Percentiles rank a stretch among this genome's conserved stretches.
phyloP scores from a whole-genome alignment of 805 yeast genomes.

The Yarrowia phangngaensis region DNA sequence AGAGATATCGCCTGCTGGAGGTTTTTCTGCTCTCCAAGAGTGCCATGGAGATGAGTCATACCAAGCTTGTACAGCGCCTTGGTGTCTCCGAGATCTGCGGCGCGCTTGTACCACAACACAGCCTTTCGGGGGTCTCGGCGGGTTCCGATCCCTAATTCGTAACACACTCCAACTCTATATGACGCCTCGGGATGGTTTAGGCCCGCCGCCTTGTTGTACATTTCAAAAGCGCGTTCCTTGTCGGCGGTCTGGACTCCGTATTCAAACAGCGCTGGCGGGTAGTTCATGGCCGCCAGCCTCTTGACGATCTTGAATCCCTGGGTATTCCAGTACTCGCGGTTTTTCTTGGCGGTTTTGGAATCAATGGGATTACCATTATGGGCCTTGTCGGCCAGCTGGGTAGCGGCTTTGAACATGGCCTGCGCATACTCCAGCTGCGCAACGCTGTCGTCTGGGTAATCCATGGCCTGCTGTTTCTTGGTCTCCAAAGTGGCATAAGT shows the following conservation, averaged over 20 bases:
- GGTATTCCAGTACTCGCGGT: conserved; percentile 52
- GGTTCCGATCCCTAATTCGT: conserved; percentile 62
- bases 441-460: neutral
- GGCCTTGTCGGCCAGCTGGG: conserved; percentile 30
- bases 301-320: conserved; percentile 60
- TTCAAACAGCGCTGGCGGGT: conserved; percentile 56
- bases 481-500: conserved; percentile 9
- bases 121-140: conserved; percentile 47
- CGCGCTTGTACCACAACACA: conserved; percentile 51
- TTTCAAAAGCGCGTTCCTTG: conserved; percentile 57
- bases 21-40: conserved; percentile 42
- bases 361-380: conserved; percentile 42
- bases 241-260: conserved; percentile 54
- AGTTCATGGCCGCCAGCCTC: conserved; percentile 46
- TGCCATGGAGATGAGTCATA: conserved; percentile 54
- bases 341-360: conserved; percentile 48
- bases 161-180: conserved; percentile 66
- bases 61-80: conserved; percentile 75
- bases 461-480: conserved; percentile 20
- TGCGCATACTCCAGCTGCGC: conserved; percentile 18
- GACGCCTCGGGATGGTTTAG: conserved; percentile 57
- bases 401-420: conserved; percentile 18
- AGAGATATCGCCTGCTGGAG: conserved; percentile 48
- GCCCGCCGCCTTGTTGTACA: conserved; percentile 57
- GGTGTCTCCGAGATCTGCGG: conserved; percentile 59